These are phyloP conservation scores for Cryphonectria naterciae DNA, from an alignment of 2,329 filamentous ascomycete species.

Conservation along the genomic window DNA sequence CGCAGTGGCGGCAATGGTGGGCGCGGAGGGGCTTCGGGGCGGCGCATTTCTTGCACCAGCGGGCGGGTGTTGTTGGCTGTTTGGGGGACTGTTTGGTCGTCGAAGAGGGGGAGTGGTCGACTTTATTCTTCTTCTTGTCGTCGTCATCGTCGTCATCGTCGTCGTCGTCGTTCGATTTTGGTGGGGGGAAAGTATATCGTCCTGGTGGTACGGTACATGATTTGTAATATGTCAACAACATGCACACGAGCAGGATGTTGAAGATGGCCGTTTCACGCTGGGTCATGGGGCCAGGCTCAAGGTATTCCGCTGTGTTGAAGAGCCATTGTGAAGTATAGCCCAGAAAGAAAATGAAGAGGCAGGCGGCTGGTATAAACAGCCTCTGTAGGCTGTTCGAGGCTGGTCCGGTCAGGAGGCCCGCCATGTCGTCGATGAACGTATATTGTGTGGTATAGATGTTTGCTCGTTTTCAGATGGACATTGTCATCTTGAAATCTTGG, in stretches of 20 bases:
- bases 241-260: slow-evolving; percentile 65
- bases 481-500: not conserved
- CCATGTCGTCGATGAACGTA: slow-evolving; percentile 14
- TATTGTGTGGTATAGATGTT: not conserved
- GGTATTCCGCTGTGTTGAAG: slow-evolving; percentile 62
- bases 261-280: slow-evolving; percentile 62
- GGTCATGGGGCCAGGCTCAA: slow-evolving; percentile 64
- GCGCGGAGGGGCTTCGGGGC: slow-evolving; percentile 75
- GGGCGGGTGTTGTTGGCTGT: slow-evolving; percentile 37
- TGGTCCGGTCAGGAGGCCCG: slow-evolving; percentile 38
- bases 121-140: not conserved
- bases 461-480: slow-evolving; percentile 15
- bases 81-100: slow-evolving; percentile 30
- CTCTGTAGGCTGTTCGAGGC: slow-evolving; percentile 51
- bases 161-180: slow-evolving; percentile 9
- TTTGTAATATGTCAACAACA: slow-evolving; percentile 72
- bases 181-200: slow-evolving; percentile 50
- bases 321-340: slow-evolving; percentile 74
- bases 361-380: slow-evolving; percentile 71
- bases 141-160: slow-evolving; percentile 4
- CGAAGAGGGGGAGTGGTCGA: not conserved
- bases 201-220: slow-evolving; percentile 63
- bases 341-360: slow-evolving; percentile 68
- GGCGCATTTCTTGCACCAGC: slow-evolving; percentile 79
- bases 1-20: slow-evolving; percentile 81